A percentile compares a stretch with the other conserved stretches of the same genome.
Conservation (phyloP, 2,329 filamentous ascomycete species). For the Fonsecaea monophora region DNA sequence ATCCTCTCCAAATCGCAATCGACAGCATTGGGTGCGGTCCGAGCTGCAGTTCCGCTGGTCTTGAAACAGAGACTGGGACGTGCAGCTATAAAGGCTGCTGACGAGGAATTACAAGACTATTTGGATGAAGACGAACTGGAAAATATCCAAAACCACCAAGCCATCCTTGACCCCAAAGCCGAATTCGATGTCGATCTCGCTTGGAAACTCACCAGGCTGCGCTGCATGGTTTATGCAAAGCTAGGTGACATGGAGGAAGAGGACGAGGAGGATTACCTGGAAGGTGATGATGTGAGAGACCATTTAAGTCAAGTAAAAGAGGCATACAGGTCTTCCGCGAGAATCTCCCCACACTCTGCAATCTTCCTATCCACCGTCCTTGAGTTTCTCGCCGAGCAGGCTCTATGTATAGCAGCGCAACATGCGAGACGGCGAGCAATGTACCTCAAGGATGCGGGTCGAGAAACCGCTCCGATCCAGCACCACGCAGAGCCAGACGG, state of each 20-base stretch:
- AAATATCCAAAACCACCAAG: constrained; percentile 65
- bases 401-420: constrained; percentile 83
- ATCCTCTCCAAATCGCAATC: constrained; percentile 82
- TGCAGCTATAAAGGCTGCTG: constrained; percentile 80
- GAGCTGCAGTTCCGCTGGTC: constrained; percentile 83
- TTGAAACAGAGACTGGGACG: constrained; percentile 87
- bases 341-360: constrained; percentile 86
- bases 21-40: constrained; percentile 74
- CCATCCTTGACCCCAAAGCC: constrained; percentile 54
- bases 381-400: constrained; percentile 91
- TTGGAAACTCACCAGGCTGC: constrained; percentile 90
- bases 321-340: constrained; percentile 64
- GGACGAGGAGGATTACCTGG: constrained; percentile 88
- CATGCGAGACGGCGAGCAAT: constrained; percentile 76
- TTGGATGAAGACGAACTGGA: constrained; percentile 76
- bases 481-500: constrained; percentile 61
- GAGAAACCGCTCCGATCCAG: constrained; percentile 55
- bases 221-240: constrained; percentile 98
- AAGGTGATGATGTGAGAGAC: constrained; percentile 73
- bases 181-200: constrained; percentile 90
- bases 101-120: constrained; percentile 87
- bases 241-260: constrained; percentile 97
- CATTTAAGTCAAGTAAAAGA: constrained; percentile 46
- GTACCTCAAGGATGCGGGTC: constrained; percentile 54
- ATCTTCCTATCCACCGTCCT: constrained; percentile 96